Evolutionary conservation across 306 rosid genomes (phyloP).

Genomic region (Ammopiptanthus mongolicus): DNA sequence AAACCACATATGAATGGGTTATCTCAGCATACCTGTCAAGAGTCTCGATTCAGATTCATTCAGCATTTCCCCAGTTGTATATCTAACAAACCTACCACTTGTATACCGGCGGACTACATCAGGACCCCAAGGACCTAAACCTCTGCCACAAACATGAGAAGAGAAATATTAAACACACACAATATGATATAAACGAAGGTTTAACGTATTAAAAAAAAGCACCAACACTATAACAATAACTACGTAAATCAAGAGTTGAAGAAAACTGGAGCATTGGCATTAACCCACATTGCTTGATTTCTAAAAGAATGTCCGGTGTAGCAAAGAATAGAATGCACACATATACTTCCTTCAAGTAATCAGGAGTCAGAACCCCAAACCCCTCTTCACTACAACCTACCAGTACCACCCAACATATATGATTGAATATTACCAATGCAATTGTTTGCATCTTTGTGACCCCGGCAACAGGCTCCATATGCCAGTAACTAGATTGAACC

Average conservation of each 20-base stretch:
- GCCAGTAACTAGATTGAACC: background rate
- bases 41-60: constrained; percentile 63
- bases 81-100: constrained; percentile 60
- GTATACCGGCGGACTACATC: constrained; percentile 68
- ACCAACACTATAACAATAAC: background rate
- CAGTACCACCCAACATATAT: background rate
- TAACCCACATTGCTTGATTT: too few species aligned
- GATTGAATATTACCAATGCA: background rate
- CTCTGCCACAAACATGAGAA: constrained; percentile 43
- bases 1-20: background rate
- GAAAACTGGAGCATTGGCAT: background rate
- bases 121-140: constrained; percentile 99
- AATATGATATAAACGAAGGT: background rate
- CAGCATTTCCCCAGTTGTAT: constrained; percentile 57
- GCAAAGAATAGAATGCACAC: too few species aligned
- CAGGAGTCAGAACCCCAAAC: constrained; percentile 4
- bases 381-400: background rate
- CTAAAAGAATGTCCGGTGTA: too few species aligned
- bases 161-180: background rate
- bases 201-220: background rate
- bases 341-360: background rate
- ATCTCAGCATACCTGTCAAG: constrained; percentile 61
- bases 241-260: background rate
- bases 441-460: background rate
- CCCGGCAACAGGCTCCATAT: background rate